phyloP scores from a whole-genome alignment of 1,284 basidiomycete species.

The Leucoagaricus sp. region DNA sequence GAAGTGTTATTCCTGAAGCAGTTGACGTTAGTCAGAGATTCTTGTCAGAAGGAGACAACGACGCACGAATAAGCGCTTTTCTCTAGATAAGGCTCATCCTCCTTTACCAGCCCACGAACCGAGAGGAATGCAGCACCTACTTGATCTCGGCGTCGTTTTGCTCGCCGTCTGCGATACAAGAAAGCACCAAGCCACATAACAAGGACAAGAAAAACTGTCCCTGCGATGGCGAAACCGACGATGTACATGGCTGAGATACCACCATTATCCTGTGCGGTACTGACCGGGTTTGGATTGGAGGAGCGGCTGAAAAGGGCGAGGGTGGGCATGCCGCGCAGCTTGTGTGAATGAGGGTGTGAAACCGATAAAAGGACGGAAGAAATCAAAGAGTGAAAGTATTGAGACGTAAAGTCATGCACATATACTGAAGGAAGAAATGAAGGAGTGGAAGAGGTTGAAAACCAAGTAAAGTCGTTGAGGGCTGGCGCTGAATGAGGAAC shows the following conservation, averaged over 20 bases:
- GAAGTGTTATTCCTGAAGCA: slow-evolving; percentile 8
- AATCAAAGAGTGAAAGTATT: slow-evolving; percentile 7
- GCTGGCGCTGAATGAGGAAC: neutral
- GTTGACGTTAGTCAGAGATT: slow-evolving; percentile 1
- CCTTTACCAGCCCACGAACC: slow-evolving; percentile 46
- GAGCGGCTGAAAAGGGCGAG: neutral
- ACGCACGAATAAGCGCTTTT: slow-evolving; percentile 22
- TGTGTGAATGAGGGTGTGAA: slow-evolving; percentile 3
- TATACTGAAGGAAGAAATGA: neutral
- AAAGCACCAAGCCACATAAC: slow-evolving; percentile 42
- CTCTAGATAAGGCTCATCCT: slow-evolving; percentile 24
- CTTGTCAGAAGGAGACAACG: slow-evolving; percentile 23
- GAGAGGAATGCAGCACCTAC: slow-evolving; percentile 47
- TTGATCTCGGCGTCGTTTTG: slow-evolving; percentile 35
- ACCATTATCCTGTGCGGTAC: neutral
- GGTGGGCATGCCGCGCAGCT: slow-evolving; percentile 9
- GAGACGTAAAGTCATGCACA: neutral
- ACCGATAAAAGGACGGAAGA: neutral
- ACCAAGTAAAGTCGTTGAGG: neutral
- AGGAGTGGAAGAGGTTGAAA: neutral
- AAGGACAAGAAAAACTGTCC: slow-evolving; percentile 37
- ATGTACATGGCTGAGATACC: slow-evolving; percentile 36
- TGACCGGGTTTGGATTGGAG: neutral
- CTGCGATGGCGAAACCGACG: slow-evolving; percentile 48
- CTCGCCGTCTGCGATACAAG: slow-evolving; percentile 40